Evolutionary conservation across 1,139 yeast genomes (phyloP).

Genomic region (Diutina rugosa): DNA sequence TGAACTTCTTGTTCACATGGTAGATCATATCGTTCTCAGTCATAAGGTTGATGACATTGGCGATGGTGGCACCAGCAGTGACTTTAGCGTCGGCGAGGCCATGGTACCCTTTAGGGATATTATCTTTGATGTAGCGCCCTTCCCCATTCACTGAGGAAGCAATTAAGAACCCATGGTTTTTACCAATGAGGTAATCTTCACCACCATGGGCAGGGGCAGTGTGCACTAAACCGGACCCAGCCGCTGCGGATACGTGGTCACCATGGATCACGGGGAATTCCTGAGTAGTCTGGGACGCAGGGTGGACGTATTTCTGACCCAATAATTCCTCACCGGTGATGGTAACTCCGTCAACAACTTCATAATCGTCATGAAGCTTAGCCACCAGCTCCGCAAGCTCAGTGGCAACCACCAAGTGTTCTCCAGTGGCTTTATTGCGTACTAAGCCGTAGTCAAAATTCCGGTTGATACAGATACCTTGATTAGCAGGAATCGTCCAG

Average conservation of each 20-base stretch:
- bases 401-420: constrained; percentile 36
- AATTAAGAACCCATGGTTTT: constrained; percentile 40
- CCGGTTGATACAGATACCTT: constrained; percentile 65
- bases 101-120: constrained; percentile 25
- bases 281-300: constrained; percentile 26
- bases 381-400: constrained; percentile 23
- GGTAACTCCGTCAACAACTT: constrained; percentile 4
- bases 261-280: constrained; percentile 60
- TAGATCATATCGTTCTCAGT: constrained; percentile 32
- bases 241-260: constrained; percentile 61
- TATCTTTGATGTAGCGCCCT: constrained; percentile 47
- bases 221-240: constrained; percentile 95
- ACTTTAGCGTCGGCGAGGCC: constrained; percentile 8
- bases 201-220: constrained; percentile 97
- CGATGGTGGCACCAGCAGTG: constrained; percentile 5
- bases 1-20: constrained; percentile 34
- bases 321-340: constrained; percentile 35
- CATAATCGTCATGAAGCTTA: constrained; percentile 7
- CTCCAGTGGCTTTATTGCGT: constrained; percentile 18
- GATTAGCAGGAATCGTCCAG: constrained; percentile 88
- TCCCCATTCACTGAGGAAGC: constrained; percentile 68
- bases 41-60: constrained; percentile 18
- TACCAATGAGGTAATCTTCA: constrained; percentile 76
- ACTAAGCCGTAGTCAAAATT: constrained; percentile 42
- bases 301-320: constrained; percentile 38